Base-by-base conservation (phyloP, 1,139 yeast species). In the Nakaseomyces uthaithaninus region DNA sequence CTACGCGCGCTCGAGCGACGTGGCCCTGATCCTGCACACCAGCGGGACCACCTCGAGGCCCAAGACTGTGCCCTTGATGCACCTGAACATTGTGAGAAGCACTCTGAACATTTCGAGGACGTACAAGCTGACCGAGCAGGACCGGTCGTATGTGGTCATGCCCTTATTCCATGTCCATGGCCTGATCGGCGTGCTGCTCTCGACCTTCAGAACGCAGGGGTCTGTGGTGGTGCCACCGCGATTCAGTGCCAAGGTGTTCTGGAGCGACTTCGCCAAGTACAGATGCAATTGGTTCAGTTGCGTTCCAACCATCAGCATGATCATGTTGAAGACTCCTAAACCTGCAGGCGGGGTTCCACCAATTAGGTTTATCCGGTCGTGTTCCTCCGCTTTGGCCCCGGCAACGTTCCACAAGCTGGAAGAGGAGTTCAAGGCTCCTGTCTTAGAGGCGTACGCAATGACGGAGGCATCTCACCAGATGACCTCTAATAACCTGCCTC, bases 91-190 rank as follows among this genome's bases (percentile, higher is more conserved):
- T 59, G 68, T 76, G 4, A 67, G 75, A 28, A 74, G 82, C 11
- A 72, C 76, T 58, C 49, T 55, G 28, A 79, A 78, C 63, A 75
- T 79, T 45, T 61, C 71, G 11, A 64, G 66, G 45, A 76, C 84
- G 3, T 79, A 79, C 56, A 64, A 65, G 30, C 58, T 79, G 40
- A 56, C 70, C 2, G 46, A 63, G 0, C 43, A 51, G 7, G 86
- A 79, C 54, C 57, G 70, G 17, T 66, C 80, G 3, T 77, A 77
- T 51, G 62, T 79, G 28, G 84, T 79, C 26, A 79, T 79, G 86
- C 86, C 86, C 1, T 61, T 79, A 31, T 79, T 79, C 67, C 86
- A 79, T 52, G 85, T 79, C 25, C 86, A 79, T 54, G 86, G 86
- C 1, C 62, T 79, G 37, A 68, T 77, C 44, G 79, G 80, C 42